phyloP scores from a whole-genome alignment of 164 flowering plant genomes.

The Sedum album region DNA sequence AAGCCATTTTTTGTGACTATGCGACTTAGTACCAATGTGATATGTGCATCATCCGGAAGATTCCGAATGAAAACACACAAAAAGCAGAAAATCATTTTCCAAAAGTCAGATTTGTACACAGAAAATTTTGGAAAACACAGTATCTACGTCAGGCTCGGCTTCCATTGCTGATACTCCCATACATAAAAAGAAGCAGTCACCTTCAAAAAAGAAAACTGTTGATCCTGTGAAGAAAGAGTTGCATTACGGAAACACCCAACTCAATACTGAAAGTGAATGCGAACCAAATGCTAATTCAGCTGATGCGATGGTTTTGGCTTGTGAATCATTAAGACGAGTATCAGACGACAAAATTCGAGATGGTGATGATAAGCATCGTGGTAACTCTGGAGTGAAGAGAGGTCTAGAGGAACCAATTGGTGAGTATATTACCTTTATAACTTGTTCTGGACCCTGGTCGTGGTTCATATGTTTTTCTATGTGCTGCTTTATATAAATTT shows the following conservation, averaged over 20 bases:
- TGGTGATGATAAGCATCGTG: conserved; percentile 10
- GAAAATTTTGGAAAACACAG: conserved; percentile 22
- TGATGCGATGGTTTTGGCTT: not conserved
- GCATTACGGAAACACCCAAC: not conserved
- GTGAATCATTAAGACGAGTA: not conserved
- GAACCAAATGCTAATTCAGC: not conserved
- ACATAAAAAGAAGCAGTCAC: not conserved
- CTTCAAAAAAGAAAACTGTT: conserved; percentile 10
- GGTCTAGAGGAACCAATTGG: conserved; percentile 41
- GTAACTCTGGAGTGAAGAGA: conserved; percentile 19
- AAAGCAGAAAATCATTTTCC: conserved; percentile 16
- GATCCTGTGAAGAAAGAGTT: conserved; percentile 4
- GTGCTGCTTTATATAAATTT: not conserved
- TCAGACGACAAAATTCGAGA: not conserved
- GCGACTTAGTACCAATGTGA: conserved; percentile 28
- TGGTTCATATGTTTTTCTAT: not conserved
- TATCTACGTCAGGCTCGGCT: conserved; percentile 35
- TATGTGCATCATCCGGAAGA: conserved; percentile 31
- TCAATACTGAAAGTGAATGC: not conserved
- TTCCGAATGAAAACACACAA: conserved; percentile 38
- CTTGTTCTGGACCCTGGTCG: not conserved
- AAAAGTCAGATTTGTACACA: conserved; percentile 10
- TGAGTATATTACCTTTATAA: conserved; percentile 15
- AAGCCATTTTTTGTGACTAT: conserved; percentile 24
- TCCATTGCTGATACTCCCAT: not conserved